These are phyloP conservation scores for Haplosporangium sp. DNA, from an alignment of 371 early-diverging fungal genomes.

Conservation along the genomic window DNA sequence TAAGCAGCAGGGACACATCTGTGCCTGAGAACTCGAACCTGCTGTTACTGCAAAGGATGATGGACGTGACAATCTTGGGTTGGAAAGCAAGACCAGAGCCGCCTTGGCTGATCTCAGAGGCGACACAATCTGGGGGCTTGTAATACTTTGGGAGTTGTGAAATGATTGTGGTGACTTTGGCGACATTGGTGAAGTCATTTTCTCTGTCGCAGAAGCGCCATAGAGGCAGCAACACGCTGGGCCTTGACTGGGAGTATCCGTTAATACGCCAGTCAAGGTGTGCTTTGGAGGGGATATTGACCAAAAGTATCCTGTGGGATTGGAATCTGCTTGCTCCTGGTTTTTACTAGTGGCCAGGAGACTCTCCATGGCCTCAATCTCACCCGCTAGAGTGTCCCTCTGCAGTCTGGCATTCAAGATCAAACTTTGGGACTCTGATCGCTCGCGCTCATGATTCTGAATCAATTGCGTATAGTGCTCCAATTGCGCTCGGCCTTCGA, in stretches of 20 bases:
- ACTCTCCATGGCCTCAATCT: slow-evolving; percentile 17
- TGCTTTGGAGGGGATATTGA: neutral
- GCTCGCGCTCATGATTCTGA: neutral
- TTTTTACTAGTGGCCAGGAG: neutral
- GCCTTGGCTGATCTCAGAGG: too few species aligned
- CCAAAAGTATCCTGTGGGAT: neutral
- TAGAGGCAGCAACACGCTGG: neutral
- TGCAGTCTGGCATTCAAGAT: neutral
- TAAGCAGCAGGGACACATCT: slow-evolving; percentile 9
- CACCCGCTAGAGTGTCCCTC: slow-evolving; percentile 1
- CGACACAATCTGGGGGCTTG: too few species aligned
- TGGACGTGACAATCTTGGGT: too few species aligned
- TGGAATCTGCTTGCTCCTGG: neutral
- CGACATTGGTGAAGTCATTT: too few species aligned
- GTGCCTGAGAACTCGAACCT: neutral
- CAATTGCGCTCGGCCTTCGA: slow-evolving; percentile 15
- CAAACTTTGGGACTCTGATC: neutral
- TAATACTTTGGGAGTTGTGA: too few species aligned
- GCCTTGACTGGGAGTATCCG: too few species aligned
- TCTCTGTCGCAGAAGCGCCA: neutral
- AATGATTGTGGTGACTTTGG: too few species aligned
- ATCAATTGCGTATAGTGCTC: slow-evolving; percentile 12
- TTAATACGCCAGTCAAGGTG: neutral
- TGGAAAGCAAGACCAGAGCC: too few species aligned
- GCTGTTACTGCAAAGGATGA: neutral